Evolutionary conservation across 164 flowering plant species (phyloP), one percentile per base, ranked within the genome.

Genomic region (Brasenia schreberi): DNA sequence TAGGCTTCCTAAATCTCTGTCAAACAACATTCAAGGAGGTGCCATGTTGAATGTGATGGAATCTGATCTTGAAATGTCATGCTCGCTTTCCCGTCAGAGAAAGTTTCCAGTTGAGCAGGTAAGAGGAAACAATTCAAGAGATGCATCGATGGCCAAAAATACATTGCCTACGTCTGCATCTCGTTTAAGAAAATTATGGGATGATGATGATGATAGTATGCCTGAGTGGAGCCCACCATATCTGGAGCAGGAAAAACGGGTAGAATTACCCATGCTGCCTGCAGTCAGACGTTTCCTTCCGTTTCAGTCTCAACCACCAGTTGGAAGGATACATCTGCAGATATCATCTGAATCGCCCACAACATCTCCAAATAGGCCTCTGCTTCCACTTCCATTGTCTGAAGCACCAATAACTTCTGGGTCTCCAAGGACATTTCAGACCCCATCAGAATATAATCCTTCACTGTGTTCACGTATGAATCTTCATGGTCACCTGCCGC

Each of bases 141-240:
- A 56, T 9, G 27, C 39, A 10, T 63, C 7, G 17, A 16, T 44
- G 16, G 66, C 70, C 45, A 42, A 7, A 45, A 9, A 6, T 60
- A 7, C 66, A 44, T 33, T 23, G 49, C 63, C 58, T 16, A 42
- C 18, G 49, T 42, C 66, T 63, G 66, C 63, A 52, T 63, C 66
- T 4, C 49, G 7, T n/a, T 18, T 44, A 52, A 64, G 49, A 60
- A 77, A 71, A 70, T 72, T 71, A 63, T 65, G 53, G 61, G 77
- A 79, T 76, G 75, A 66, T 68, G 78, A 74, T 67, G 81, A 81
- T 64, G 81, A 84, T 43, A 83, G 80, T 70, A 82, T 84, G 79
- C 88, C 86, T 18, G 88, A 82, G 73, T 81, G 86, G 88, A 66
- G 68, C 61, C 83, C 86, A 19, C 84, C 82, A 14, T 72, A 66